phyloP scores from a whole-genome alignment of 2,329 filamentous ascomycete species.

The Ascochyta pisi region DNA sequence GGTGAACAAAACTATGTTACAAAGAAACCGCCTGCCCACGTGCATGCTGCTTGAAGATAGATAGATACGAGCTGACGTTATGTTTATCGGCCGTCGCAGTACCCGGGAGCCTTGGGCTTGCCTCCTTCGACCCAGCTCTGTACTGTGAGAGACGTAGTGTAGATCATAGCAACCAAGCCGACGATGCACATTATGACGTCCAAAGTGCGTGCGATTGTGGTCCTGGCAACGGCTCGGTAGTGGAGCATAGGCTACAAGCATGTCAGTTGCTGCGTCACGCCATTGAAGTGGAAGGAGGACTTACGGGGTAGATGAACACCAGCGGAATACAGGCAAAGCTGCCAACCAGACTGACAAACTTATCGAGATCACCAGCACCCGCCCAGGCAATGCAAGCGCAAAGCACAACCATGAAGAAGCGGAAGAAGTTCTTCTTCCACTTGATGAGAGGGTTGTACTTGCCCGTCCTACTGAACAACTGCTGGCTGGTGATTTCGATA shows the following conservation, averaged over 20 bases:
- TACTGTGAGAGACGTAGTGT: conserved; percentile 87
- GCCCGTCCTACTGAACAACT: conserved; percentile 89
- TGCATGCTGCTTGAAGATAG: conserved; percentile 2
- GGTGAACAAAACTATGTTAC: conserved; percentile 7
- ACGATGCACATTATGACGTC: conserved; percentile 83
- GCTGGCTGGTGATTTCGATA: conserved; percentile 94
- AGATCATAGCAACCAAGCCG: conserved; percentile 85
- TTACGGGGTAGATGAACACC: conserved; percentile 96
- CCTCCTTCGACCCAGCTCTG: conserved; percentile 78
- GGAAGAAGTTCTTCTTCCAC: conserved; percentile 98
- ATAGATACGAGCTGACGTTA: too few species aligned
- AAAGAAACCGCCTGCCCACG: conserved; percentile 5
- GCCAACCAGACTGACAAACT: conserved; percentile 94
- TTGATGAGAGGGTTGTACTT: conserved; percentile 99
- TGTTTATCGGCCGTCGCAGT: conserved; percentile 61
- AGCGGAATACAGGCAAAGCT: conserved; percentile 98
- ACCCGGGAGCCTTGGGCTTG: conserved; percentile 63
- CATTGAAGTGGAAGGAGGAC: conserved; percentile 47
- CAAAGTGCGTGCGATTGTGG: conserved; percentile 68
- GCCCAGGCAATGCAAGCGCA: conserved; percentile 90
- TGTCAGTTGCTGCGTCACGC: conserved; percentile 39
- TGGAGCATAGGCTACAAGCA: conserved; percentile 81
- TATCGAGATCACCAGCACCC: conserved; percentile 91
- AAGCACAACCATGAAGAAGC: conserved; percentile 87
- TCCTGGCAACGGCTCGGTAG: conserved; percentile 78